Evolutionary conservation across 352 stramenopile species (phyloP).

Genomic region (Pythium aquatile): DNA sequence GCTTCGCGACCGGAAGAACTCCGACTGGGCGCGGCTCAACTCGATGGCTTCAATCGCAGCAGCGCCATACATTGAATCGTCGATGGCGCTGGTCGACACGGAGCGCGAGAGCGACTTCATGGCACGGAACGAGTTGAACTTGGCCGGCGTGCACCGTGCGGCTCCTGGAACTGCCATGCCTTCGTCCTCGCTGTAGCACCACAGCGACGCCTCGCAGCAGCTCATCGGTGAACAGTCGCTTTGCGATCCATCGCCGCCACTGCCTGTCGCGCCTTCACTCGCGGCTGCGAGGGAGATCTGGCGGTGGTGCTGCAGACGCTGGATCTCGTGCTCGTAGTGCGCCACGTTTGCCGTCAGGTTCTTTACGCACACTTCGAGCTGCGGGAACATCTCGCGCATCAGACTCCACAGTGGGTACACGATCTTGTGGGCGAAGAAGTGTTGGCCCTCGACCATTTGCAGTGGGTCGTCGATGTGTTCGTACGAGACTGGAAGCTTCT

Average conservation of each 20-base stretch:
- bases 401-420: constrained; percentile 74
- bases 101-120: constrained; percentile 22
- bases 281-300: constrained; percentile 11
- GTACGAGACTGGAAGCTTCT: constrained; percentile 80
- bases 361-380: constrained; percentile 57
- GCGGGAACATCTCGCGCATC: constrained; percentile 76
- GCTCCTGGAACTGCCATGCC: constrained; percentile 73
- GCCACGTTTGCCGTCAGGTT: constrained; percentile 76
- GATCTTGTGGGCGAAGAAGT: constrained; percentile 86
- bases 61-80: constrained; percentile 13
- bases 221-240: constrained; percentile 14
- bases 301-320: constrained; percentile 50
- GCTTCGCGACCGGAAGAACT: constrained; percentile 18
- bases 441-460: constrained; percentile 84
- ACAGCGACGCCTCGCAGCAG: constrained; percentile 5
- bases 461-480: constrained; percentile 77
- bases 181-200: constrained; percentile 46
- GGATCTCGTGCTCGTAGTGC: constrained; percentile 78
- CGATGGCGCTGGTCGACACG: constrained; percentile 16
- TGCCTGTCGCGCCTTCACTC: constrained; percentile 8
- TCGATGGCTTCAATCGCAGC: constrained; percentile 23
- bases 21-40: constrained; percentile 13
- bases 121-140: constrained; percentile 84
- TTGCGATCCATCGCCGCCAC: constrained; percentile 7
- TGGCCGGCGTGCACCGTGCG: constrained; percentile 69